A percentile compares a stretch with the other conserved stretches of the same genome.
phyloP scores from a whole-genome alignment of 495 filamentous ascomycete genomes.

The Neohortaea acidophila region DNA sequence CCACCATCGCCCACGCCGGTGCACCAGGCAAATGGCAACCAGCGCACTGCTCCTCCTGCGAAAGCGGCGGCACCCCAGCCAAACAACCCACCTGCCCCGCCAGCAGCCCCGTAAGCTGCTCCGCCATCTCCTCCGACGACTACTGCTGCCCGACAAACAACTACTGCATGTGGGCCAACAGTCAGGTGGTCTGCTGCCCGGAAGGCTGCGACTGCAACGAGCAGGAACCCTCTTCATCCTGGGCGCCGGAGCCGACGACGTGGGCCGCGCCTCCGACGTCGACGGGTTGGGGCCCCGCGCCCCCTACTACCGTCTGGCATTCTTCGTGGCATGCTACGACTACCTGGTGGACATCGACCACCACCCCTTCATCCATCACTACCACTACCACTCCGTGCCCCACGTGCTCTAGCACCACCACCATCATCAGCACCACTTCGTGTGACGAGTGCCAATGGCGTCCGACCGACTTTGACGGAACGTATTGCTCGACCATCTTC shows the following conservation, averaged over 20 bases:
- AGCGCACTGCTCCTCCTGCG: neutral
- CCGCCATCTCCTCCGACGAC: too few species aligned
- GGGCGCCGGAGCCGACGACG: constrained; percentile 4
- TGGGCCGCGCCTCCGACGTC: neutral
- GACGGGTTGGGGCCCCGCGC: neutral
- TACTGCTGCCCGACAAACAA: constrained; percentile 27
- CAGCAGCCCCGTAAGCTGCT: constrained; percentile 4
- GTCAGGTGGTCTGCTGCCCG: constrained; percentile 27
- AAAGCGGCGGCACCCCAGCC: neutral
- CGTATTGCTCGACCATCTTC: constrained; percentile 15
- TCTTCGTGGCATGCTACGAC: constrained; percentile 1
- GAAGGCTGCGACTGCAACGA: constrained; percentile 21
- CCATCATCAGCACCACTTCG: neutral
- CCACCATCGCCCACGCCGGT: neutral
- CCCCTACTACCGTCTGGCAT: too few species aligned
- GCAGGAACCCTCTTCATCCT: too few species aligned
- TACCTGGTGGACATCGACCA: neutral
- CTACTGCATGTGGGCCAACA: constrained; percentile 18
- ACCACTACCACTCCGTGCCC: neutral
- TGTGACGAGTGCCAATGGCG: neutral
- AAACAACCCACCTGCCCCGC: neutral
- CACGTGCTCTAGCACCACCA: neutral
- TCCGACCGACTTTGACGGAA: constrained; percentile 3
- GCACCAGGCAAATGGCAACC: neutral
- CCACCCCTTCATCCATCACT: neutral